Percentiles rank a stretch among this genome's conserved stretches.
Evolutionary conservation across 2,329 filamentous ascomycete genomes (phyloP).

Genomic region (Orbilia ellipsospora): DNA sequence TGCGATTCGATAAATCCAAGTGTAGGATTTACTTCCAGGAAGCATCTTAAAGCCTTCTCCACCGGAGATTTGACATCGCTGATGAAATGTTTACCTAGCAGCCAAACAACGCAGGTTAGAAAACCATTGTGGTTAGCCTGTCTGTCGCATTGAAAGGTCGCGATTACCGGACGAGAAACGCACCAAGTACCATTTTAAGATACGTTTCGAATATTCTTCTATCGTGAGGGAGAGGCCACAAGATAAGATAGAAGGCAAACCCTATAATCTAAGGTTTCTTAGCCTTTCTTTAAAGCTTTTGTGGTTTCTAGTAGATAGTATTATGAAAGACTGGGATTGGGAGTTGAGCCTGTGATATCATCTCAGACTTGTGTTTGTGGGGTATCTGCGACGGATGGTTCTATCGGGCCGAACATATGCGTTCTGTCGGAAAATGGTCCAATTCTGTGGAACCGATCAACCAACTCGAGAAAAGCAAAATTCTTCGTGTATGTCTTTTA

Average conservation of each 20-base stretch:
- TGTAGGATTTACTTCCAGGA: conserved; percentile 40
- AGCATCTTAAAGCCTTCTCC: conserved; percentile 39
- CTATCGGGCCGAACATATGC: conserved; percentile 25
- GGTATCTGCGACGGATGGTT: conserved; percentile 30
- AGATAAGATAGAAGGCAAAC: no score
- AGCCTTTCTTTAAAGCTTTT: no score
- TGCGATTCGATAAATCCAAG: conserved; percentile 44
- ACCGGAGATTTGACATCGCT: conserved; percentile 40
- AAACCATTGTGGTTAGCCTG: no score
- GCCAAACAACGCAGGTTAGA: conserved; percentile 22
- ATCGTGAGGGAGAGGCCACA: no score
- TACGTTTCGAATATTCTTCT: no score
- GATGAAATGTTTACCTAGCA: conserved; percentile 47
- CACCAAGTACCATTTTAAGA: conserved; percentile 38
- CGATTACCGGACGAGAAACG: neutral
- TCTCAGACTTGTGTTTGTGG: conserved; percentile 48
- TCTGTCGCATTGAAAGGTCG: no score
- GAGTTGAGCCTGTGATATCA: conserved; percentile 8
- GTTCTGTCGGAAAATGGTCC: conserved; percentile 17
- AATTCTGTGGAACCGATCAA: neutral
- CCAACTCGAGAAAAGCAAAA: neutral
- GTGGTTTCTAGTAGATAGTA: neutral
- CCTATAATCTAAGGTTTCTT: no score
- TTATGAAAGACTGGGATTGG: neutral
- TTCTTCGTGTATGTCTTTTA: no score